These are phyloP conservation scores for Hordeum marinum DNA, from an alignment of 176 grass and related monocot species.

Conservation along the genomic window DNA sequence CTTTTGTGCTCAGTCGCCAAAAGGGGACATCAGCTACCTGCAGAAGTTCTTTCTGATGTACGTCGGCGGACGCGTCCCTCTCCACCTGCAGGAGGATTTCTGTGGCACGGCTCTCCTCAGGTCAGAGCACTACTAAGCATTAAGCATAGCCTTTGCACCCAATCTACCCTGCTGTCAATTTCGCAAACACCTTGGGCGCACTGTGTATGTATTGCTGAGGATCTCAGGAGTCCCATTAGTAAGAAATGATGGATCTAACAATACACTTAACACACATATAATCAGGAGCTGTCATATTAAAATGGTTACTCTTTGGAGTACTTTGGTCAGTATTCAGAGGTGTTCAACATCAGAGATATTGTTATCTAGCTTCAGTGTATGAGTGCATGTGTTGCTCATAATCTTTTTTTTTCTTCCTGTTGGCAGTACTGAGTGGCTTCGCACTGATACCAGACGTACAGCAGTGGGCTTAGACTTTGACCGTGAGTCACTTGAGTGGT, in stretches of 20 bases:
- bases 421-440: constrained; percentile 70
- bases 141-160: constrained; percentile 1
- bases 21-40: constrained; percentile 86
- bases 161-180: neutral
- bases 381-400: neutral
- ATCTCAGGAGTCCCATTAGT: neutral
- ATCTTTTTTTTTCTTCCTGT: neutral
- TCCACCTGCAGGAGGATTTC: constrained; percentile 91
- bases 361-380: constrained; percentile 3
- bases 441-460: constrained; percentile 67
- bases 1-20: constrained; percentile 53
- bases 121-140: constrained; percentile 26
- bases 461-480: constrained; percentile 79
- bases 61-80: constrained; percentile 60
- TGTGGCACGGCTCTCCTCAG: constrained; percentile 90
- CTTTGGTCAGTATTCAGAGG: neutral
- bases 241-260: neutral
- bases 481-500: constrained; percentile 91
- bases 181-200: neutral
- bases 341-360: neutral
- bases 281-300: neutral
- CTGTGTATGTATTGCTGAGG: neutral
- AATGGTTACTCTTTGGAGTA: neutral
- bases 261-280: neutral
- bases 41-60: constrained; percentile 94